Base-by-base conservation (phyloP, 2,329 filamentous ascomycete species). In the Aspergillus neoniger region DNA sequence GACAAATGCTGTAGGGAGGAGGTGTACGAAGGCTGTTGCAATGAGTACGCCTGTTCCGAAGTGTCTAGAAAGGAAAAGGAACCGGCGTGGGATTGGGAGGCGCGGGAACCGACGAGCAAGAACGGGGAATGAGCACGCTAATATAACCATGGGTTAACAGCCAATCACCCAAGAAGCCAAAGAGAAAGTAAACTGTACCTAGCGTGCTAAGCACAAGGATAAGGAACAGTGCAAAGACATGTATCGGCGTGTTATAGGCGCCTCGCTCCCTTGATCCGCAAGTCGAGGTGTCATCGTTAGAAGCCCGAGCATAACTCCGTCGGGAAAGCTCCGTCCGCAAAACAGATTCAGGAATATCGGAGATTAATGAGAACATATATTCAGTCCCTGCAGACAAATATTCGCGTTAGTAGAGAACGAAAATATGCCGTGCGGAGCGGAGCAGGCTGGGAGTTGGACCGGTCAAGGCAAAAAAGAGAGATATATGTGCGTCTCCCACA, bases 221-320 rank as follows among this genome's bases (percentile, higher is more conserved):
- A 41, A 91, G 76, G 60, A 90, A 79, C 59, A 91, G 75, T 47
- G 89, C 89, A 69, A 87, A 84, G 54, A 91, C 83, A 72, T 91
- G 89, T 44, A 88, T 78, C 2, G 83, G 79, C 0, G 86, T 89
- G 65, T 91, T 87, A 75, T 91, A 91, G 5, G 67, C 66, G 36
- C 76, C 76, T 28, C 67, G 65, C 44, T 70, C 66, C 14, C 60
- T 68, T 28, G 75, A 76, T 49, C 77, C 77, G 59, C 77, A 79
- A 47, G 68, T 62, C 53, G 74, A 63, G 15, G 67, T 65, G 41
- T 69, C 68, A 36, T 58, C 51, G 43, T 63, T 62, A 28, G 59
- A 48, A n/a, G 63, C 59, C 60, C 58, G 62, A 58, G 57, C 50
- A 17, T 59, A 63, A 63, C 64, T 63, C 58, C 72, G 67, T 44